phyloP scores from a whole-genome alignment of 2,329 filamentous ascomycete species.

The Pseudopyrenochaeta lycopersici region DNA sequence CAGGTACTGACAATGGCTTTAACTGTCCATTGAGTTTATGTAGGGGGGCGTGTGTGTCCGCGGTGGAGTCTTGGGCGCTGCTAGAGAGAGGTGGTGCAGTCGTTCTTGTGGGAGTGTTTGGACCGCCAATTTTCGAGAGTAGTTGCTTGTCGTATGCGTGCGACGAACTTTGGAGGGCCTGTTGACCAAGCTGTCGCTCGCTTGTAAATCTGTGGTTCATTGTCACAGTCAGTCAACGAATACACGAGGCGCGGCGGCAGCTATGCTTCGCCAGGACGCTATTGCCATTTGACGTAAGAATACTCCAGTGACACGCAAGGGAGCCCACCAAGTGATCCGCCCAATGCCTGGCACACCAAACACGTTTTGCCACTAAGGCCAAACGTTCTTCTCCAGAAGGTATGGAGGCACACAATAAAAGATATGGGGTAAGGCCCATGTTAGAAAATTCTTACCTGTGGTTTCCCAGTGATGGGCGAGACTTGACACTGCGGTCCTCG shows the following conservation, averaged over 20 bases:
- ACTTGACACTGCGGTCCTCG: conserved; percentile 45
- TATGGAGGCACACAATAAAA: neutral
- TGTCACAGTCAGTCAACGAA: conserved; percentile 21
- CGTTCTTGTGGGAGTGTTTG: conserved; percentile 62
- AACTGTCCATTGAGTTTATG: conserved; percentile 55
- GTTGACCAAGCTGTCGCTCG: conserved; percentile 66
- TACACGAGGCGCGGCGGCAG: neutral
- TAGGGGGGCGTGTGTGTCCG: conserved; percentile 47
- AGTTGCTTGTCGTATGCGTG: conserved; percentile 71
- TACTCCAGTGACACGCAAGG: neutral
- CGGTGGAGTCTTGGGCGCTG: conserved; percentile 45
- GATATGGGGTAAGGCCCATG: conserved; percentile 1
- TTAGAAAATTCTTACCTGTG: conserved; percentile 51
- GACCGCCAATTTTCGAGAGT: conserved; percentile 69
- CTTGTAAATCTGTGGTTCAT: conserved; percentile 61
- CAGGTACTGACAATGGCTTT: conserved; percentile 57
- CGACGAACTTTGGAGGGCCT: conserved; percentile 66
- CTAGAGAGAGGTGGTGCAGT: conserved; percentile 42
- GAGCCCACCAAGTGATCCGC: neutral
- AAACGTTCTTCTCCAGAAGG: neutral
- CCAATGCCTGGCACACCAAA: neutral
- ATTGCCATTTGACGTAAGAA: neutral
- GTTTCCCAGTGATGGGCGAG: conserved; percentile 50
- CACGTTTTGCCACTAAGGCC: neutral
- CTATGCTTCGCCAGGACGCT: neutral